phyloP scores from a whole-genome alignment of 768 basidiomycete genomes.

The Lactarius psammicola region DNA sequence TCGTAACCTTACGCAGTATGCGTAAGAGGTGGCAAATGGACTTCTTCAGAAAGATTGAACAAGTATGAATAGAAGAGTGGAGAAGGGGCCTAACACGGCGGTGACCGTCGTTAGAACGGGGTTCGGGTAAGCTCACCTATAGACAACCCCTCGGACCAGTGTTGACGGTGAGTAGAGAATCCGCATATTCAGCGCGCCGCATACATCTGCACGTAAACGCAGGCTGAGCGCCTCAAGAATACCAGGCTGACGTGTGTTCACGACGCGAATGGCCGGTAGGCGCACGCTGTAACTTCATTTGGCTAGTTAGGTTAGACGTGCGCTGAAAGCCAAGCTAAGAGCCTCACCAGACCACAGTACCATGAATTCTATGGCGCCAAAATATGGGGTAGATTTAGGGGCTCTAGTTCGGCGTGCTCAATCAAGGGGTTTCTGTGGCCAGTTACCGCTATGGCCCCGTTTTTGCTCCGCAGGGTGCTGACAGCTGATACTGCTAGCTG shows the following conservation, averaged over 20 bases:
- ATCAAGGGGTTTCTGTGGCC: background rate
- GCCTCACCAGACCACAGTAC: background rate
- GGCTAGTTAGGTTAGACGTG: background rate
- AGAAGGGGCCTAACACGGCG: background rate
- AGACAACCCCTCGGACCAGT: background rate
- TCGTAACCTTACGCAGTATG: background rate
- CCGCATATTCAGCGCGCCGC: background rate
- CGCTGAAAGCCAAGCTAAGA: background rate
- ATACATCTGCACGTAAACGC: background rate
- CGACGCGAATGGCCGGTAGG: background rate
- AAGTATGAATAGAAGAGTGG: background rate
- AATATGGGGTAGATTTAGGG: constrained; percentile 37
- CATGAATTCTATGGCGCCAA: constrained; percentile 29
- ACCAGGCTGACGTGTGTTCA: background rate
- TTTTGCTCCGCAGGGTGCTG: constrained; percentile 51
- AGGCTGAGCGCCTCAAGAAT: background rate
- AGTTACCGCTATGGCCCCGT: constrained; percentile 46
- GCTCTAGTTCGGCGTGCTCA: background rate
- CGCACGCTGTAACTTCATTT: background rate
- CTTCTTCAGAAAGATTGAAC: background rate
- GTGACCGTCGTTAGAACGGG: background rate
- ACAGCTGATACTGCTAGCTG: background rate
- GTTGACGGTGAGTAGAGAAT: background rate
- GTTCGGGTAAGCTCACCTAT: background rate
- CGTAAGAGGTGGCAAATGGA: background rate